Conservation (phyloP, 345 rosid genomes). For the Excoecaria cochinchinensis region DNA sequence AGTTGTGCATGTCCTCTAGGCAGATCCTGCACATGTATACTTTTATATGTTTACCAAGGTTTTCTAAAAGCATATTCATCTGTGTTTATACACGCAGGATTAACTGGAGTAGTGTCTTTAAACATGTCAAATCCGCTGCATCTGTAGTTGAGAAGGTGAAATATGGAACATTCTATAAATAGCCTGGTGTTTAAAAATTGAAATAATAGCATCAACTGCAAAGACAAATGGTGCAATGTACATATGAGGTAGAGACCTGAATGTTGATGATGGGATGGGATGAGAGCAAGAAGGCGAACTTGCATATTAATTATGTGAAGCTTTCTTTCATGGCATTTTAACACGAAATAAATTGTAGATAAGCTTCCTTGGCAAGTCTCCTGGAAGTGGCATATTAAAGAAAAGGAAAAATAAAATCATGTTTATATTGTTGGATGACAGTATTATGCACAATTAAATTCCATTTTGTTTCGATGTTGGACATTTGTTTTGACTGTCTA, state of each 20-base stretch:
- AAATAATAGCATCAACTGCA: not conserved
- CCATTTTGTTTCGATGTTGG: too few species aligned
- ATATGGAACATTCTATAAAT: conserved; percentile 18
- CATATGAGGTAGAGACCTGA: conserved; percentile 10
- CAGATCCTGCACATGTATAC: not conserved
- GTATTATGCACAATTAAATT: too few species aligned
- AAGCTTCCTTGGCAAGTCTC: conserved; percentile 25
- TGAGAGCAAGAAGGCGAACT: not conserved
- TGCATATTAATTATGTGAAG: conserved; percentile 24
- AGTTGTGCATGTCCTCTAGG: not conserved
- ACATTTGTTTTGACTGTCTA: too few species aligned
- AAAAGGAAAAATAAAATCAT: not conserved
- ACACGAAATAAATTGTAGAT: conserved; percentile 25
- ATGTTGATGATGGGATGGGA: not conserved
- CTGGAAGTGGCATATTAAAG: not conserved
- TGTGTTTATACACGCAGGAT: conserved; percentile 44
- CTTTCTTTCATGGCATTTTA: conserved; percentile 17
- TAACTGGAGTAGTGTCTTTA: conserved; percentile 69
- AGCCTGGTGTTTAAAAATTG: not conserved
- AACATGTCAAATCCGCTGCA: conserved; percentile 76
- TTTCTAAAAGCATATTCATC: not conserved
- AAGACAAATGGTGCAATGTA: conserved; percentile 19
- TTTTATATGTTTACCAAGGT: not conserved
- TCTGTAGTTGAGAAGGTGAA: conserved; percentile 33
- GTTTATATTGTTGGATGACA: not conserved